These are phyloP conservation scores for Ogataea paraovalis DNA, from an alignment of 805 yeast species.

Conservation along the genomic window DNA sequence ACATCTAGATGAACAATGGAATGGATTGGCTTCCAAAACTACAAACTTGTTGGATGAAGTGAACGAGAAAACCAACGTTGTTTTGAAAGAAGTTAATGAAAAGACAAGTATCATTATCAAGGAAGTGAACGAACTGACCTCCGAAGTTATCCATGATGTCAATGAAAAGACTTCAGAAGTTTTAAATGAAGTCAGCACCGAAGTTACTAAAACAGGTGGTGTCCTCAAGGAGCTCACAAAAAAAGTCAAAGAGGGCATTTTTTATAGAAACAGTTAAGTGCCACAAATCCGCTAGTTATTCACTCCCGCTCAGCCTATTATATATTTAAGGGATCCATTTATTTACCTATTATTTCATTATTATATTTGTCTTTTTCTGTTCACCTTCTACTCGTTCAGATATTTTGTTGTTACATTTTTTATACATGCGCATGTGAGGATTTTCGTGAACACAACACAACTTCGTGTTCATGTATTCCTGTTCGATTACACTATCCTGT, in stretches of 20 bases:
- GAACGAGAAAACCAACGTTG: constrained; percentile 20
- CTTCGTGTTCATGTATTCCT: neutral
- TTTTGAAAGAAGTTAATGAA: constrained; percentile 24
- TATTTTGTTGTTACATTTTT: neutral
- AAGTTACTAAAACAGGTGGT: constrained; percentile 4
- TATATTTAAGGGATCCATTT: no score
- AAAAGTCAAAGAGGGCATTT: constrained; percentile 6
- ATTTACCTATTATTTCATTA: neutral
- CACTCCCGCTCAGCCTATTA: neutral
- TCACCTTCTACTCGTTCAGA: neutral
- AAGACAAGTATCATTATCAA: constrained; percentile 15
- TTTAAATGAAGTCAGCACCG: constrained; percentile 3
- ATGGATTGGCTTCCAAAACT: constrained; percentile 25
- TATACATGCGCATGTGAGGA: neutral
- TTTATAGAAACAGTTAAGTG: constrained; percentile 6
- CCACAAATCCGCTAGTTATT: no score
- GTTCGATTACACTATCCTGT: neutral
- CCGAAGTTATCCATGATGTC: constrained; percentile 15
- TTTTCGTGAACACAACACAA: neutral
- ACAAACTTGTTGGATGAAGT: constrained; percentile 22
- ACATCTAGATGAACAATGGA: constrained; percentile 38
- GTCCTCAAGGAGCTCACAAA: neutral
- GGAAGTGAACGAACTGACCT: constrained; percentile 20
- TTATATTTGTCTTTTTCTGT: neutral
- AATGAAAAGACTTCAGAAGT: constrained; percentile 14